These are phyloP conservation scores for Aureobasidium pullulans DNA, from an alignment of 2,329 filamentous ascomycete genomes.

Conservation along the genomic window DNA sequence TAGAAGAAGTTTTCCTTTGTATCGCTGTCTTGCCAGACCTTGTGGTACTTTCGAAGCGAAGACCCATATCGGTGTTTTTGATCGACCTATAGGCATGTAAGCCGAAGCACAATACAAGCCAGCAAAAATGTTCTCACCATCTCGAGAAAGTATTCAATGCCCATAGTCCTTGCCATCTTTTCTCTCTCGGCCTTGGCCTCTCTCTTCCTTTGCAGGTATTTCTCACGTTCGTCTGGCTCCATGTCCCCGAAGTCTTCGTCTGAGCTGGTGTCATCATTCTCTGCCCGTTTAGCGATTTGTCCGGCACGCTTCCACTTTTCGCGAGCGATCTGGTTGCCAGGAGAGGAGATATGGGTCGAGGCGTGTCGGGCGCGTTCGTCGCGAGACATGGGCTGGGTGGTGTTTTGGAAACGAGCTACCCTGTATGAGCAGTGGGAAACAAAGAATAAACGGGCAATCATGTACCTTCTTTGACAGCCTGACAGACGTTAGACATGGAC, in stretches of 20 bases:
- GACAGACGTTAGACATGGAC: not conserved
- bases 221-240: constrained; percentile 27
- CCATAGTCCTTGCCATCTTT: constrained; percentile 70
- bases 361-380: constrained; percentile 26
- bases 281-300: constrained; percentile 63
- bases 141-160: constrained; percentile 74
- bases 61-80: constrained; percentile 80
- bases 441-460: not conserved
- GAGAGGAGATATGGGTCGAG: not conserved
- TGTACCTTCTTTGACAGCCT: constrained; percentile 29
- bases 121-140: constrained; percentile 50
- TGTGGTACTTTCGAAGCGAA: constrained; percentile 74
- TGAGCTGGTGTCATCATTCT: constrained; percentile 54
- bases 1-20: constrained; percentile 89
- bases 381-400: constrained; percentile 40
- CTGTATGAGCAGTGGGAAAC: constrained; percentile 15
- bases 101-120: not conserved
- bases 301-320: constrained; percentile 70
- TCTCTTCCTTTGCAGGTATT: constrained; percentile 31
- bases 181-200: constrained; percentile 52
- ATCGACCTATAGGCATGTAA: constrained; percentile 21
- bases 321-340: constrained; percentile 32
- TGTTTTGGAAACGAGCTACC: constrained; percentile 46
- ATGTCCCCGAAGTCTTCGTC: constrained; percentile 37
- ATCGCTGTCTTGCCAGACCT: constrained; percentile 69